phyloP scores from a whole-genome alignment of 768 basidiomycete species.

The Baorangia bicolor region DNA sequence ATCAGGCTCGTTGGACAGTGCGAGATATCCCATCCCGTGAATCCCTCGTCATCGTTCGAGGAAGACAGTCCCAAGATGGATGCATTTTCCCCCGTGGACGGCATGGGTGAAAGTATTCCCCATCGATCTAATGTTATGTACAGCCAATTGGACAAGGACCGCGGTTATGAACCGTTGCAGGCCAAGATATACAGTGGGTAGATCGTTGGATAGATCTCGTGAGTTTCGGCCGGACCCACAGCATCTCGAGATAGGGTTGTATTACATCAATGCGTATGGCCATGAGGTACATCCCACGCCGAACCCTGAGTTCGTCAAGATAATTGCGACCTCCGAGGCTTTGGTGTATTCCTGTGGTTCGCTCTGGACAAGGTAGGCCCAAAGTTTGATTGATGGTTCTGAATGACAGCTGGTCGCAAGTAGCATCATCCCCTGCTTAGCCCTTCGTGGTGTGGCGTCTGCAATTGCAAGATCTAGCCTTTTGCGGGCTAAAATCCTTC shows the following conservation, averaged over 20 bases:
- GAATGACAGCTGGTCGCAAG: constrained; percentile 1
- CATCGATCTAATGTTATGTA: constrained; percentile 66
- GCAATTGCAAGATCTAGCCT: constrained; percentile 72
- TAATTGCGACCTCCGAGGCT: constrained; percentile 57
- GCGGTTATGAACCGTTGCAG: constrained; percentile 51
- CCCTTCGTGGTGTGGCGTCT: constrained; percentile 74
- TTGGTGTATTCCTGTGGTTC: constrained; percentile 94
- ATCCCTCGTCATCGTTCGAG: constrained; percentile 29
- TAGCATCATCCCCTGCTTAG: constrained; percentile 90
- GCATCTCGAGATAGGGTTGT: constrained; percentile 51
- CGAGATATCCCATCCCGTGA: constrained; percentile 86
- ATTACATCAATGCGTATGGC: constrained; percentile 89
- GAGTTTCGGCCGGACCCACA: background rate
- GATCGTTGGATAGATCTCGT: constrained; percentile 19
- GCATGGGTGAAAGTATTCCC: constrained; percentile 47
- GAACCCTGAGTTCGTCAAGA: constrained; percentile 74
- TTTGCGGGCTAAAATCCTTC: constrained; percentile 78
- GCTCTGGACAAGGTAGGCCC: constrained; percentile 81
- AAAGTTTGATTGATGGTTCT: constrained; percentile 3
- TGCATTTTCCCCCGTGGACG: constrained; percentile 50
- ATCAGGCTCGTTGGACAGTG: constrained; percentile 85
- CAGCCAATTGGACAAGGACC: constrained; percentile 49
- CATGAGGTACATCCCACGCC: constrained; percentile 90
- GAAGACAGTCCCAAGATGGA: constrained; percentile 34
- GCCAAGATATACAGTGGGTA: constrained; percentile 64